phyloP scores from a whole-genome alignment of 2,329 filamentous ascomycete species.

The Elsinoe ampelina region DNA sequence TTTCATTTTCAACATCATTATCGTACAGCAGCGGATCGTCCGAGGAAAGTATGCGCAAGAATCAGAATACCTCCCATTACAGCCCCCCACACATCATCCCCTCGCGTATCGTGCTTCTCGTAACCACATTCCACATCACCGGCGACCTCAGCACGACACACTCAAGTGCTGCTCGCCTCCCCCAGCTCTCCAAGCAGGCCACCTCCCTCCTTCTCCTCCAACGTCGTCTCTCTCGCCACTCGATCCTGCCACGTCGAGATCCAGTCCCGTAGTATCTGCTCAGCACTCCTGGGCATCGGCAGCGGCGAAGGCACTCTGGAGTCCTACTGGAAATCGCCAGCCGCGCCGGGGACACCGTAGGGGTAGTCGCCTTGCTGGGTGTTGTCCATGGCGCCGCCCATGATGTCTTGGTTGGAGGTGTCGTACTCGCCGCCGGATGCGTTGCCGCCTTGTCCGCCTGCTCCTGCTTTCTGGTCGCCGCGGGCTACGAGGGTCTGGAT shows the following conservation, averaged over 20 bases:
- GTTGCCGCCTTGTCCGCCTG: conserved; percentile 32
- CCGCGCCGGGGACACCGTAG: conserved; percentile 18
- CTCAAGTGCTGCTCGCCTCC: too few relatives aligned
- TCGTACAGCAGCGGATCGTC: neutral
- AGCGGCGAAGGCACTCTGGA: neutral
- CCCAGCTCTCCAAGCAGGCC: too few relatives aligned
- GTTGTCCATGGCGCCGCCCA: conserved; percentile 36
- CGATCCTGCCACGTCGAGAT: too few relatives aligned
- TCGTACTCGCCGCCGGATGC: conserved; percentile 23
- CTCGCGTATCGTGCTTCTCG: neutral
- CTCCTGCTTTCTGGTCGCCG: conserved; percentile 50
- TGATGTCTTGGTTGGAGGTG: conserved; percentile 28
- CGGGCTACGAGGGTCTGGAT: conserved; percentile 70
- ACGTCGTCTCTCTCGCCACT: too few relatives aligned
- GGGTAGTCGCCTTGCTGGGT: conserved; percentile 33
- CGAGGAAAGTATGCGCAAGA: neutral
- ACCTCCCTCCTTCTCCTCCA: too few relatives aligned
- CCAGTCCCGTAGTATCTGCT: too few relatives aligned
- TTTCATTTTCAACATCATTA: neutral
- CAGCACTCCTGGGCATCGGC: neutral
- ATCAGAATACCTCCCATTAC: neutral
- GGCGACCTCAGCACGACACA: too few relatives aligned
- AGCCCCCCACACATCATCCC: neutral
- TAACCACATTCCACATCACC: neutral
- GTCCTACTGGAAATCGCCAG: conserved; percentile 15